Evolutionary conservation across 495 filamentous ascomycete genomes (phyloP).

Genomic region (Penicillium longicatenatum): DNA sequence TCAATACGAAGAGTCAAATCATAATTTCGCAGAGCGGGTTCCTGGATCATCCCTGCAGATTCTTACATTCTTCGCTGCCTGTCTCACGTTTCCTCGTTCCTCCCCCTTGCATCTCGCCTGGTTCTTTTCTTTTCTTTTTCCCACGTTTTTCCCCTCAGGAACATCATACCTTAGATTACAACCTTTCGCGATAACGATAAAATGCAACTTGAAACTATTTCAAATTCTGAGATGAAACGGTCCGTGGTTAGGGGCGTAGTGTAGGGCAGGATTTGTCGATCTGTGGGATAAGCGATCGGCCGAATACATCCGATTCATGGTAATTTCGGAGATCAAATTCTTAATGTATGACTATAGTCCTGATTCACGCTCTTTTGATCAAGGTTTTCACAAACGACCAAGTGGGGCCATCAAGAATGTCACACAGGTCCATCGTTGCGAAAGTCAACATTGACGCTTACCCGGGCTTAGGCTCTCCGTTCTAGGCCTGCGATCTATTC

Average conservation of each 20-base stretch:
- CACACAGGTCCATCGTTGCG: conserved; percentile 18
- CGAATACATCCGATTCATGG: conserved; percentile 3
- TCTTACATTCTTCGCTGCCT: neutral
- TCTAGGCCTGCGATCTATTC: neutral
- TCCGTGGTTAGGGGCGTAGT: neutral
- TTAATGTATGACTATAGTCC: neutral
- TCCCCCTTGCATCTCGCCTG: neutral
- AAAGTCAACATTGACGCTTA: neutral
- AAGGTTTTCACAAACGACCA: neutral
- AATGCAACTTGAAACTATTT: too few relatives aligned
- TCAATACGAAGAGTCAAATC: neutral
- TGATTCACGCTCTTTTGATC: neutral
- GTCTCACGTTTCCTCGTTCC: neutral
- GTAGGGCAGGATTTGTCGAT: neutral
- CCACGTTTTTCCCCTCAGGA: neutral
- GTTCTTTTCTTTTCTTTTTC: neutral
- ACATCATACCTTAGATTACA: neutral
- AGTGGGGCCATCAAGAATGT: conserved; percentile 12
- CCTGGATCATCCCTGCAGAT: neutral
- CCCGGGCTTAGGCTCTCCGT: neutral
- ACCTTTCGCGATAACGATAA: too few relatives aligned
- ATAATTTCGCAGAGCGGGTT: neutral
- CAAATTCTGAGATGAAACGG: neutral
- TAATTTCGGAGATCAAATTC: neutral
- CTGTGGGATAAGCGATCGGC: neutral